A percentile compares a stretch with the other conserved stretches of the same genome.
Evolutionary conservation across 2,329 filamentous ascomycete genomes (phyloP).

Genomic region (Fusarium sp.): DNA sequence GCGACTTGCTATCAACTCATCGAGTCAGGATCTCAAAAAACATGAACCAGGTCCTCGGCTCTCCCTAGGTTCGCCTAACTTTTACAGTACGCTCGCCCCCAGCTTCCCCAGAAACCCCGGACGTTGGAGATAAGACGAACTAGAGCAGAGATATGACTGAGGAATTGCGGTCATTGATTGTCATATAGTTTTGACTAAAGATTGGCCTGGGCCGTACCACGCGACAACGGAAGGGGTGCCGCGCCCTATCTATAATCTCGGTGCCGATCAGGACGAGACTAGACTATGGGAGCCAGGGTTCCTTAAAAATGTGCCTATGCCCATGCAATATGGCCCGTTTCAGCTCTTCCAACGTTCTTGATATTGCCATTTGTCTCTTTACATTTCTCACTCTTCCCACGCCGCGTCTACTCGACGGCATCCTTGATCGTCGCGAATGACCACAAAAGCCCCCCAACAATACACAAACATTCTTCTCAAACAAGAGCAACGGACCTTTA

Average conservation of each 20-base stretch:
- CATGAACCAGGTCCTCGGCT: background rate
- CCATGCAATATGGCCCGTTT: background rate
- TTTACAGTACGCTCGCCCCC: background rate
- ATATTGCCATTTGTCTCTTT: background rate
- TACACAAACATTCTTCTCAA: conserved; percentile 30
- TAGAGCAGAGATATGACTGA: conserved; percentile 2
- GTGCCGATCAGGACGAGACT: background rate
- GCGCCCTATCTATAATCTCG: background rate
- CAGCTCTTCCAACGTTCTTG: background rate
- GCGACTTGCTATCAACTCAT: background rate
- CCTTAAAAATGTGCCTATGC: conserved; percentile 1
- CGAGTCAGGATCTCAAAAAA: background rate
- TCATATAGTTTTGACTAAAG: background rate
- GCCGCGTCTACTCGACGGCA: background rate
- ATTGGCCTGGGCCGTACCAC: background rate
- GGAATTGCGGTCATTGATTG: background rate
- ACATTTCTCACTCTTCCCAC: background rate
- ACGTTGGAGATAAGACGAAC: conserved; percentile 17
- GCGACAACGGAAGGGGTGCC: background rate
- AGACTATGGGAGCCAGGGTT: background rate
- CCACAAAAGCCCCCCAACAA: conserved; percentile 10
- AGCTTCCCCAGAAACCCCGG: conserved; percentile 30
- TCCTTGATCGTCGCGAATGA: conserved; percentile 15
- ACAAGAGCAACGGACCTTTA: conserved; percentile 20
- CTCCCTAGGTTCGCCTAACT: conserved; percentile 2